phyloP scores from a whole-genome alignment of 1,284 basidiomycete species.

The Ganoderma lucidum region DNA sequence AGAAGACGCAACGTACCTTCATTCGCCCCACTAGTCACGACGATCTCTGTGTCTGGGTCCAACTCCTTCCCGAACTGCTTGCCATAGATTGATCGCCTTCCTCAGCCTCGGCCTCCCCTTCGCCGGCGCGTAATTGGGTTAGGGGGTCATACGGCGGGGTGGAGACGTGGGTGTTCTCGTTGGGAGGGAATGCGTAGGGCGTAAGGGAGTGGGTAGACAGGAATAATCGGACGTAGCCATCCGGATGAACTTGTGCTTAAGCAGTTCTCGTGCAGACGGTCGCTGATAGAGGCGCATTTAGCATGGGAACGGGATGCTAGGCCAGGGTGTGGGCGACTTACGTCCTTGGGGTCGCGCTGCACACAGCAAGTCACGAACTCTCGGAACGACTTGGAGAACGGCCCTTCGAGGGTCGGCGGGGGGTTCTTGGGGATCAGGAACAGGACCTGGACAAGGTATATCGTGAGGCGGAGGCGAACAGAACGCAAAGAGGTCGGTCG shows the following conservation, averaged over 20 bases:
- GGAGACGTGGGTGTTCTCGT: neutral
- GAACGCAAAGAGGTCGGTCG: neutral
- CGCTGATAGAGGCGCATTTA: slow-evolving; percentile 58
- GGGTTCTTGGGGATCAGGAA: slow-evolving; percentile 99
- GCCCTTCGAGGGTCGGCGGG: slow-evolving; percentile 88
- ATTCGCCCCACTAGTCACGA: slow-evolving; percentile 91
- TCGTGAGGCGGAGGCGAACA: slow-evolving; percentile 2
- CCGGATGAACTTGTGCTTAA: slow-evolving; percentile 96
- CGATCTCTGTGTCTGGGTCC: slow-evolving; percentile 65
- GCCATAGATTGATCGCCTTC: slow-evolving; percentile 86
- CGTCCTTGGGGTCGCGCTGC: slow-evolving; percentile 92
- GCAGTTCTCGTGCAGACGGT: slow-evolving; percentile 91
- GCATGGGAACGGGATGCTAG: slow-evolving; percentile 13
- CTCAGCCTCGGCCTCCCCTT: slow-evolving; percentile 86
- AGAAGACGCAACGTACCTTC: slow-evolving; percentile 67
- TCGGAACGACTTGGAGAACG: slow-evolving; percentile 91
- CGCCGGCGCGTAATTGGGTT: slow-evolving; percentile 90
- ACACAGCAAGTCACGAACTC: slow-evolving; percentile 95
- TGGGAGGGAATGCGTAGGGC: neutral
- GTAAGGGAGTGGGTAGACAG: neutral
- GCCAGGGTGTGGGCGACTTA: slow-evolving; percentile 48
- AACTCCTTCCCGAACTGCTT: slow-evolving; percentile 76
- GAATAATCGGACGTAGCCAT: slow-evolving; percentile 66
- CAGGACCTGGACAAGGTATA: slow-evolving; percentile 68
- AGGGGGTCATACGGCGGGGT: slow-evolving; percentile 1